Base-by-base conservation (phyloP, 768 basidiomycete species). In the Podaxis sp. region DNA sequence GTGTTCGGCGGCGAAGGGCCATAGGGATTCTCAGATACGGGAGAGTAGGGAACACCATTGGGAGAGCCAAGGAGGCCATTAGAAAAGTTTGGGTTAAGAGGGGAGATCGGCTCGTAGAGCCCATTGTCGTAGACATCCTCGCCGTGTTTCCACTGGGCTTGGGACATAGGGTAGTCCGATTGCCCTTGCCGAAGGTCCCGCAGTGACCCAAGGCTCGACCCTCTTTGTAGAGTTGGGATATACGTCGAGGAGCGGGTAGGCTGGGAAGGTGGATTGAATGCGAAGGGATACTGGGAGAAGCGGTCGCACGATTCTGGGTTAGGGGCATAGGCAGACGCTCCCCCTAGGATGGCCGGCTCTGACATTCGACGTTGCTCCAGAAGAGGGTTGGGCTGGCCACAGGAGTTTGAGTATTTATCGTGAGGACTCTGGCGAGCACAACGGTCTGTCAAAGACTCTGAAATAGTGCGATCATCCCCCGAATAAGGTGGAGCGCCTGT, bases 351-450 rank as follows among this genome's bases (percentile, higher is more conserved):
- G 59, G 84, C 75, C 52, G 87, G 86, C 71, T 88, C 87, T 69
- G 87, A 89, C 84, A 88, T 86, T 72, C 87, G 84, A 70, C 87
- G 79, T 58, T 85, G 84, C 76, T 87, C 86, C 62, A 82, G 73
- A 65, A 78, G 70, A 62, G 76, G 66, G 69, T 68, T 69, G 68
- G 73, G 68, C 66, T 72, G 64, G 70, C 75, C 68, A 53, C 51
- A 60, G 28, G 60, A 44, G 70, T 73, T 74, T 65, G 74, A 70
- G 70, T 72, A 77, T 68, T 78, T 76, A 66, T 76, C 74, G 36
- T 70, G 55, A 51, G 68, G 58, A 62, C 61, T 65, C 53, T 67
- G 65, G 71, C 77, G 80, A 72, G 79, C 72, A 74, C 76, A 74
- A 64, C 75, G 77, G 67, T 76, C 76, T 60, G 72, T 60, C 58